These are phyloP conservation scores for Neofusicoccum laricinum DNA, from an alignment of 2,329 filamentous ascomycete species.

Conservation along the genomic window DNA sequence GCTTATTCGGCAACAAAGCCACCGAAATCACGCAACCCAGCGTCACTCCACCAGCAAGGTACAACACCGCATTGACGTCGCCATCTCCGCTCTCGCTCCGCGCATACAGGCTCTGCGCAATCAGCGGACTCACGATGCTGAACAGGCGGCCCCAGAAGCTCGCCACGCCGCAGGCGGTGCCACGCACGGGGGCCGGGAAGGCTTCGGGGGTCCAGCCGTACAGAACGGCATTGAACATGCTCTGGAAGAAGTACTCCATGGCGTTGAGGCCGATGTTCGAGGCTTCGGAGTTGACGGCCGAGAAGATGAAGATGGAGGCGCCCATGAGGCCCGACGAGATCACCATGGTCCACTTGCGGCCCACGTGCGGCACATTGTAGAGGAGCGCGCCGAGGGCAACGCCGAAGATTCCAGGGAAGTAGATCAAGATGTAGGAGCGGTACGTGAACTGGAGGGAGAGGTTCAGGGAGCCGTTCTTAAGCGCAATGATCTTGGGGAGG, in stretches of 20 bases:
- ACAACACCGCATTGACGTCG: constrained; percentile 51
- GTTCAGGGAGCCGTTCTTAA: constrained; percentile 49
- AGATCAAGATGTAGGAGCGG: constrained; percentile 54
- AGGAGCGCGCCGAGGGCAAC: constrained; percentile 48
- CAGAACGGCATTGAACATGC: constrained; percentile 51
- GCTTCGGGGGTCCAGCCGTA: constrained; percentile 54
- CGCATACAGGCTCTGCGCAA: constrained; percentile 47
- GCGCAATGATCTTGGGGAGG: constrained; percentile 49
- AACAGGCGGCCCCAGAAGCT: constrained; percentile 60
- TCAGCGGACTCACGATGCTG: constrained; percentile 57
- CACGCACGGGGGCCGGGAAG: constrained; percentile 51
- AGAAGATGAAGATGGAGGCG: constrained; percentile 45
- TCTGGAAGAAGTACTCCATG: constrained; percentile 55
- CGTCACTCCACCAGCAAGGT: constrained; percentile 55
- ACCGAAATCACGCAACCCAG: constrained; percentile 53
- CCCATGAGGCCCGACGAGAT: constrained; percentile 44
- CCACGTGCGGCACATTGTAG: constrained; percentile 45
- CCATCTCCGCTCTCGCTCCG: constrained; percentile 25
- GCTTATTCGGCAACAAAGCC: constrained; percentile 45
- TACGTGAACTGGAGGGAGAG: constrained; percentile 50
- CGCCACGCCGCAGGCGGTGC: constrained; percentile 54
- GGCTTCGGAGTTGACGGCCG: constrained; percentile 43
- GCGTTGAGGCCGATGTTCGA: constrained; percentile 49
- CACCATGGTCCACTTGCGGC: constrained; percentile 46
- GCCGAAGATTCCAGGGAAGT: constrained; percentile 51